These are phyloP conservation scores for Penicillium verhagenii DNA, from an alignment of 495 filamentous ascomycete species.

Conservation along the genomic window DNA sequence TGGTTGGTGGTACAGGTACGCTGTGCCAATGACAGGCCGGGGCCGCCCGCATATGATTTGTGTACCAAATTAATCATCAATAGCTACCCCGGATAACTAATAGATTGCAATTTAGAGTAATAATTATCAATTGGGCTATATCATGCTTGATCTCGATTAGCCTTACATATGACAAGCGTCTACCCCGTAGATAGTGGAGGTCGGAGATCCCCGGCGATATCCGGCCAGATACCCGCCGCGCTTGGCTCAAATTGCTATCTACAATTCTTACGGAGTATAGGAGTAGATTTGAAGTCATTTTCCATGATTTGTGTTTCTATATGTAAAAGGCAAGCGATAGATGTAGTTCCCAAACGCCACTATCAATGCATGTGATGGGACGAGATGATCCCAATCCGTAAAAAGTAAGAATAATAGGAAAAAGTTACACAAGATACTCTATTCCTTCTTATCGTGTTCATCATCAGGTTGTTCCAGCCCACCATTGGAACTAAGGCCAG, in stretches of 20 bases:
- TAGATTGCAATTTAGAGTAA: not conserved
- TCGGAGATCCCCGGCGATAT: not conserved
- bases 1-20: not conserved
- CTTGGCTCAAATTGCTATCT: not conserved
- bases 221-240: not conserved
- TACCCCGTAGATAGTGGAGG: not conserved
- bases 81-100: not conserved
- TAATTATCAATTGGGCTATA: not conserved
- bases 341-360: not conserved
- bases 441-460: slow-evolving; percentile 27
- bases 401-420: not conserved
- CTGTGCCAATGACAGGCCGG: not conserved
- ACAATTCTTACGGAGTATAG: no score
- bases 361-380: not conserved
- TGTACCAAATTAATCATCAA: not conserved
- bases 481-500: slow-evolving; percentile 12
- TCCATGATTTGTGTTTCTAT: not conserved
- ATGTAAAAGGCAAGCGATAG: not conserved
- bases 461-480: not conserved
- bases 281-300: no score
- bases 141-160: not conserved
- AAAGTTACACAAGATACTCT: not conserved
- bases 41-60: not conserved
- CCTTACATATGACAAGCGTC: not conserved
- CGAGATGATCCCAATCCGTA: not conserved